Evolutionary conservation across 257 asterid species (phyloP), one percentile per base, ranked within the genome.

Genomic region (Solanum virginianum): DNA sequence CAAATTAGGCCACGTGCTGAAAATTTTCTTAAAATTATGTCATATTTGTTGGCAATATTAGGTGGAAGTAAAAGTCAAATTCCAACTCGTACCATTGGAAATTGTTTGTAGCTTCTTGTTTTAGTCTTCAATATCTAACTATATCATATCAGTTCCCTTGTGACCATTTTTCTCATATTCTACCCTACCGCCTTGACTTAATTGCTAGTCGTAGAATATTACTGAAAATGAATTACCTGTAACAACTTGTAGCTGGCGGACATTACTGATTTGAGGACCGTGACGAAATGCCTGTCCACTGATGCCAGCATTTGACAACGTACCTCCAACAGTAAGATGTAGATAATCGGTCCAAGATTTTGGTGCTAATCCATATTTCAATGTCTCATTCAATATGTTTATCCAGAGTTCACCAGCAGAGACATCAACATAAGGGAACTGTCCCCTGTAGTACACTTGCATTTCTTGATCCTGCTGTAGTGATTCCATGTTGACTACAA

Each of bases 211-310:
- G 54, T 18, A 18, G 29, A 70, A 39, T 39, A 69, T 70, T 70
- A 39, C 10, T 43, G 20, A 41, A 20, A 72, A 43, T 49, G 56
- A 12, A 22, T 24, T 63, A 94, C 99, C 99, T 94, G 99, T 95
- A 85, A 96, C 93, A 57, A 96, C 98, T 75, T 96, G 97, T 3
- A 96, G 94, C 91, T 93, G 98, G 81, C 82, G 89, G 80, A 96
- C 98, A 62, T 96, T 96, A 77, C 94, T 95, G 90, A 95, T 96
- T 83, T 96, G 99, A 5, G 99, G 99, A 89, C 99, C 99, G 54
- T 94, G 97, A 43, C 90, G 91, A 84, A 96, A 96, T 7, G 99
- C 98, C 84, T 96, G 99, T 10, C 98, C 99, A 14, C 99, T 96
- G 62, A 96, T 92, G 69, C 99, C 99, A 5, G 96, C 98, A 85